Base-by-base conservation (phyloP, 257 asterid genomes). In the Fraxinus excelsior region DNA sequence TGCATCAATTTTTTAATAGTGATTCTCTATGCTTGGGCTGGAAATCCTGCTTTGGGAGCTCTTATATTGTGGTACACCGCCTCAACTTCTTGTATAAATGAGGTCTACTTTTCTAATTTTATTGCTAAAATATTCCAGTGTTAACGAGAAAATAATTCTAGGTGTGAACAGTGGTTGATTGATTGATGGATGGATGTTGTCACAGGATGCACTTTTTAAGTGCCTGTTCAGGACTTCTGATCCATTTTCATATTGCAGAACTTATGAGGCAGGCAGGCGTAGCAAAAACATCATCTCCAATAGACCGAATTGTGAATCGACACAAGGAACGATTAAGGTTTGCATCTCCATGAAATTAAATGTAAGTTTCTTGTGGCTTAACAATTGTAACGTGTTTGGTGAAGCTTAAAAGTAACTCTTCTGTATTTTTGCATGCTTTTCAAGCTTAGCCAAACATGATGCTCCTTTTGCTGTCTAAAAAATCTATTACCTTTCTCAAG, bases 181-280 rank as follows among this genome's bases (percentile, higher is more conserved):
- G 56, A 67, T 66, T 38, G 25, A 28, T 31, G 42, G 31, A 44
- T 44, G 32, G 13, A 32, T 8, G 42, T 37, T 65, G 28, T 49
- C 69, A 70, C 38, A 49, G 58, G 18, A 16, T 40, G 49, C 49
- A 40, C 49, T 31, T 37, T 35, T 35, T 23, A 74, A 64, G 38
- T 42, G 74, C 74, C 23, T 62, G 28, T 40, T 67, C 38, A 1
- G 46, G 37, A 78, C 56, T 67, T 74, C 76, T 74, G 73, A 69
- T 70, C 82, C 73, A 26, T 78, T 51, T 76, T 62, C 83, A 74
- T 78, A 49, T 72, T 85, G 67, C 96, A 95, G 99, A 95, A 86
- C 89, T 90, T 70, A 77, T 91, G 90, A 96, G 99, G 18, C 99
- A 89, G 84, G 92, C 96, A 58, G 93, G 97, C 64, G 74, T 85